A percentile compares a stretch with the other conserved stretches of the same genome.
Evolutionary conservation across 2,329 filamentous ascomycete genomes (phyloP).

Genomic region (Exophiala bonariae): DNA sequence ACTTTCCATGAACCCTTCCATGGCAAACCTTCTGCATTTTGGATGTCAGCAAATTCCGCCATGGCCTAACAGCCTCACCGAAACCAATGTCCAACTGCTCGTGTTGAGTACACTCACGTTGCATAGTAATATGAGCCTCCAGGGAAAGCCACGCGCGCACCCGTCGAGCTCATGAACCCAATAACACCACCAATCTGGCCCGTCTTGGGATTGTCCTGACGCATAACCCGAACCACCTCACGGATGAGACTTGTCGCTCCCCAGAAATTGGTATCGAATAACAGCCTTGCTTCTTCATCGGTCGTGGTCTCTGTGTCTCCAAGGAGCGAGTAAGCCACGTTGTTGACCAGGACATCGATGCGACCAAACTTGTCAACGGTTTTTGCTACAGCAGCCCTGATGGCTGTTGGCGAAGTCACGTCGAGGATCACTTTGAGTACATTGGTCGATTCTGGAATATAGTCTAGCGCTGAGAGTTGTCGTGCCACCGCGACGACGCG

Average conservation of each 20-base stretch:
- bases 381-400: constrained; percentile 37
- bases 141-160: constrained; percentile 48
- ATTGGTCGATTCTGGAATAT: constrained; percentile 39
- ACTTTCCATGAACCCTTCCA: constrained; percentile 71
- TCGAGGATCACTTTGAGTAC: constrained; percentile 51
- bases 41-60: too few species aligned
- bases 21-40: constrained; percentile 63
- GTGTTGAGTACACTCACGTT: background rate
- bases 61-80: background rate
- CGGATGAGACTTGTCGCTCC: constrained; percentile 54
- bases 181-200: constrained; percentile 35
- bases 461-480: constrained; percentile 41
- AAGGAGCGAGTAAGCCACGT: constrained; percentile 25
- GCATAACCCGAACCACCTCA: constrained; percentile 22
- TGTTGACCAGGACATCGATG: constrained; percentile 28
- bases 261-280: constrained; percentile 57
- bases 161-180: constrained; percentile 10
- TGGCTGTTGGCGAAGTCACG: constrained; percentile 43
- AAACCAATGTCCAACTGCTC: too few species aligned
- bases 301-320: constrained; percentile 26
- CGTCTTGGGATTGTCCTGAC: constrained; percentile 17
- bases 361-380: constrained; percentile 37
- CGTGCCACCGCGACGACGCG: constrained; percentile 48
- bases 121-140: constrained; percentile 71
- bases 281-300: constrained; percentile 17